Evolutionary conservation across 2,329 filamentous ascomycete genomes (phyloP).

Genomic region (Trichophyton simii): DNA sequence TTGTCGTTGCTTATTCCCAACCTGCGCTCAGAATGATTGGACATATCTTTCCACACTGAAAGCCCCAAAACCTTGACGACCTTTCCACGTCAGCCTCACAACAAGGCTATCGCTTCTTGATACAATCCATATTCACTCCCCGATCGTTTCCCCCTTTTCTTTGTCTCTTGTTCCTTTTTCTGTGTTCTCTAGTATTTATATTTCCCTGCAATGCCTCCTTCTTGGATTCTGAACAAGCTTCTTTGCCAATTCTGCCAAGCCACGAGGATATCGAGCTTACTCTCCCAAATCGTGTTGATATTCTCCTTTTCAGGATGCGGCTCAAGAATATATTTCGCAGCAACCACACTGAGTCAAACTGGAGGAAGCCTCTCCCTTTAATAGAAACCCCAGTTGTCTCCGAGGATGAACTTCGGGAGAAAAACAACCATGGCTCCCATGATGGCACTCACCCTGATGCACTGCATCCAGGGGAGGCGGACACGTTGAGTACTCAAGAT

Average conservation of each 20-base stretch:
- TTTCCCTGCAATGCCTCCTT: background rate
- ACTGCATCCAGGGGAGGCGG: background rate
- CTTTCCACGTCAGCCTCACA: background rate
- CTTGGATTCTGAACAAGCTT: background rate
- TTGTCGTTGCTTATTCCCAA: background rate
- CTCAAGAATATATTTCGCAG: slow-evolving; percentile 4
- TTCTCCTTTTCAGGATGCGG: background rate
- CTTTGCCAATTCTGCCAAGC: background rate
- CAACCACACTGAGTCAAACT: background rate
- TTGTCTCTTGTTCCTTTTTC: background rate
- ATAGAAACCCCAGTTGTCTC: background rate
- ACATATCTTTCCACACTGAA: background rate
- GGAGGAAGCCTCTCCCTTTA: background rate
- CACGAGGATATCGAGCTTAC: background rate
- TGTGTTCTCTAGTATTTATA: background rate
- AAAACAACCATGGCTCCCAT: background rate
- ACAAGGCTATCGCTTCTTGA: background rate
- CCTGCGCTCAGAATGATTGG: background rate
- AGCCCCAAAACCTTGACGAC: background rate
- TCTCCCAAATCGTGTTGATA: background rate
- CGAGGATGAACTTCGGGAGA: background rate
- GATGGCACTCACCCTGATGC: background rate
- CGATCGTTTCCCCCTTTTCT: background rate
- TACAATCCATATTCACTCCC: background rate
- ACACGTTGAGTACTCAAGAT: background rate